phyloP scores from a whole-genome alignment of 352 stramenopile genomes.

The Phytophthora agathidicida region DNA sequence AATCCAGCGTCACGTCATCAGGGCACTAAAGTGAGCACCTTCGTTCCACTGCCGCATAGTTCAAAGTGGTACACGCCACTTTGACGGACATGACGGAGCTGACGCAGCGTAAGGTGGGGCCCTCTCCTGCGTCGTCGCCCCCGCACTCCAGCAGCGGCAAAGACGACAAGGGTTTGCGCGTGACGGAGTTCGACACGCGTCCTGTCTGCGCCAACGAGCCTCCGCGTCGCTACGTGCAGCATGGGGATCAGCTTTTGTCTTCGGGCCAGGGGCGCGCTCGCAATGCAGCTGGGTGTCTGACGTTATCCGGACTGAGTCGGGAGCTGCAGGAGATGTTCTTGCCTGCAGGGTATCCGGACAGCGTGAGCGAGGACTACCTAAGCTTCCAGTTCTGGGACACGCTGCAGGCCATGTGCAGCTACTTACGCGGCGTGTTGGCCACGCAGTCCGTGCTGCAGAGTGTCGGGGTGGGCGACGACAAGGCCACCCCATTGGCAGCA shows the following conservation, averaged over 20 bases:
- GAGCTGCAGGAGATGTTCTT: constrained; percentile 89
- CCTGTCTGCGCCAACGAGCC: constrained; percentile 59
- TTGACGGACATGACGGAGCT: constrained; percentile 39
- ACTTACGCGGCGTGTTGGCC: constrained; percentile 93
- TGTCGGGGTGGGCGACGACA: constrained; percentile 92
- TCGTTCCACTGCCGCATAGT: background rate
- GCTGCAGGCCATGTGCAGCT: constrained; percentile 94
- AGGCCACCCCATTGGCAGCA: constrained; percentile 69
- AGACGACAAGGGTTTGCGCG: constrained; percentile 33
- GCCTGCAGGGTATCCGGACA: constrained; percentile 83
- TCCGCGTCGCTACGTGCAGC: constrained; percentile 53
- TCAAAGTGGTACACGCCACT: constrained; percentile 1
- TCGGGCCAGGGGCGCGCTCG: constrained; percentile 15
- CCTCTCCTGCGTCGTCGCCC: constrained; percentile 8
- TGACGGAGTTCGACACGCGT: constrained; percentile 65
- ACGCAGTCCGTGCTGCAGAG: constrained; percentile 94
- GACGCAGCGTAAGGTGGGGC: constrained; percentile 59
- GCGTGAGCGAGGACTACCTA: constrained; percentile 92
- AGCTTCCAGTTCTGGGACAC: constrained; percentile 96
- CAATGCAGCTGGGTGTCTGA: constrained; percentile 31
- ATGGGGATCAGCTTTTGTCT: constrained; percentile 39
- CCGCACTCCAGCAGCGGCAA: constrained; percentile 19
- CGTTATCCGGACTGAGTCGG: constrained; percentile 41
- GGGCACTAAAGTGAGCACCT: background rate
- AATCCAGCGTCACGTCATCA: constrained; percentile 13